Conservation (phyloP, 345 rosid genomes). For the Aegle marmelos region DNA sequence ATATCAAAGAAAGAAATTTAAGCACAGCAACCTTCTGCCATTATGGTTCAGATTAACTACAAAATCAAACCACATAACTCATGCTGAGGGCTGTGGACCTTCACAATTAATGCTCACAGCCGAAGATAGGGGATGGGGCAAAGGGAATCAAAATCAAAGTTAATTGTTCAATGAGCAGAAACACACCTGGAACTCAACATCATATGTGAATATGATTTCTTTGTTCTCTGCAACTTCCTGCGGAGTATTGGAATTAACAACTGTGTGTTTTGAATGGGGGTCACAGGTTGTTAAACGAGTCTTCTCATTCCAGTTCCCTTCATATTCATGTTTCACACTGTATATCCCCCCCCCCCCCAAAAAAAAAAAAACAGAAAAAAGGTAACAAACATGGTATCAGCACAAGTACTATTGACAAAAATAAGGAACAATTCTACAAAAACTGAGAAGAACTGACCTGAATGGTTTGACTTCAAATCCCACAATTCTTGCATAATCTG, state of each 20-base stretch:
- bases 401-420: background rate
- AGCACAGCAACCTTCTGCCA: background rate
- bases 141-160: background rate
- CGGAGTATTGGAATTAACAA: constrained; percentile 78
- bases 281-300: constrained; percentile 81
- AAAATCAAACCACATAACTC: background rate
- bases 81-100: background rate
- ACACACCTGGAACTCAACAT: constrained; percentile 81
- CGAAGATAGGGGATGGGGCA: background rate
- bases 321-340: constrained; percentile 85
- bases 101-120: background rate
- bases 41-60: background rate
- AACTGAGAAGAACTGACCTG: constrained; percentile 47
- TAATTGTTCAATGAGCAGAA: constrained; percentile 6
- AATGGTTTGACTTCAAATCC: constrained; percentile 95
- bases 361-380: no score
- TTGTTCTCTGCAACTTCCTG: constrained; percentile 79
- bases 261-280: constrained; percentile 68
- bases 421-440: background rate
- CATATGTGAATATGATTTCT: constrained; percentile 86
- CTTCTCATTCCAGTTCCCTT: constrained; percentile 71
- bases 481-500: constrained; percentile 85
- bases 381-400: background rate
- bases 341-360: background rate
- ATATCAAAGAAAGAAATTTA: background rate